Evolutionary conservation across 257 asterid species (phyloP).

Genomic region (Przewalskia tangutica): DNA sequence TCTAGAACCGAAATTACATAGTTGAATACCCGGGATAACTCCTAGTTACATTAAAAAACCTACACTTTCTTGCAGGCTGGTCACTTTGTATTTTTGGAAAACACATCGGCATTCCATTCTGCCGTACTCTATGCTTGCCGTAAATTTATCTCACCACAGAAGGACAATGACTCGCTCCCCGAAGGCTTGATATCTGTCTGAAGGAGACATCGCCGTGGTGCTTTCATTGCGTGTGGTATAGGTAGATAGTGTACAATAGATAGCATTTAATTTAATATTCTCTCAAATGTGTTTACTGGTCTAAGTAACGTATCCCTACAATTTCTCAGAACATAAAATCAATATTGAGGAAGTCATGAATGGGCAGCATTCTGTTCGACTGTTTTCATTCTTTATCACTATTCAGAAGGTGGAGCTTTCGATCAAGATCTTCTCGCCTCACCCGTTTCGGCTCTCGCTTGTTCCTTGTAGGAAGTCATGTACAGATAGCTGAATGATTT

Average conservation of each 20-base stretch:
- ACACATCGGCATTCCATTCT: constrained; percentile 57
- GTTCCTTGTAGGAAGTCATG: background rate
- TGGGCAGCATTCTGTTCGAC: background rate
- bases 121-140: constrained; percentile 70
- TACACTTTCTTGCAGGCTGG: constrained; percentile 47
- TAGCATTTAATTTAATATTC: background rate
- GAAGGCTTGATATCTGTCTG: constrained; percentile 50
- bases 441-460: no score
- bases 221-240: background rate
- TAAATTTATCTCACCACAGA: constrained; percentile 28
- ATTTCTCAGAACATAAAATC: background rate
- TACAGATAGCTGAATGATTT: background rate
- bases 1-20: background rate
- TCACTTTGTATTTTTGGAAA: constrained; percentile 65
- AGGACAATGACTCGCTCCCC: constrained; percentile 27
- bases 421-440: no score
- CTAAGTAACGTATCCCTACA: background rate
- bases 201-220: constrained; percentile 1
- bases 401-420: no score
- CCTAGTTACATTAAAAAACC: background rate
- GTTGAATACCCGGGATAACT: background rate
- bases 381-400: no score
- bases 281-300: background rate
- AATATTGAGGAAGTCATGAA: background rate
- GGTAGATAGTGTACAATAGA: background rate